phyloP scores from a whole-genome alignment of 192 early-diverging fungal genomes.

The Podila epicladia region DNA sequence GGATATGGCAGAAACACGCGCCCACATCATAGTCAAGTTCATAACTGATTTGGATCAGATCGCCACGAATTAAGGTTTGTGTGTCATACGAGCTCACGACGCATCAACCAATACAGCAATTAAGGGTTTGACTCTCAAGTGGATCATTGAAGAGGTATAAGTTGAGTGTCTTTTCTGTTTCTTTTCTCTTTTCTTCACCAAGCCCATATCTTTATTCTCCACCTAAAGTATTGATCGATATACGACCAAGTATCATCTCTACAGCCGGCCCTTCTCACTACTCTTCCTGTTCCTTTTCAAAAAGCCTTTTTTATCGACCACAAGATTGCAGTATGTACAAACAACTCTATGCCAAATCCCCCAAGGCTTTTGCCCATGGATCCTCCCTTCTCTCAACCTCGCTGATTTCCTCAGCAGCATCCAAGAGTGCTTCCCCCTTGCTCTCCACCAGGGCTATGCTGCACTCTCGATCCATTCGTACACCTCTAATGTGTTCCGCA shows the following conservation, averaged over 20 bases:
- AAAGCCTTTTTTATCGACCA: background rate
- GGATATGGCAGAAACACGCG: too few relatives aligned
- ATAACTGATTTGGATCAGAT: background rate
- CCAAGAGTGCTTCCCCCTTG: conserved; percentile 18
- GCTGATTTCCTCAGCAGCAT: conserved; percentile 20
- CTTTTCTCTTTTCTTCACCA: conserved; percentile 27
- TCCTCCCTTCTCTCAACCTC: conserved; percentile 38
- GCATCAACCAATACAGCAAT: too few relatives aligned
- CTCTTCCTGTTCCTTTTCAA: background rate
- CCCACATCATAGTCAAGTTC: background rate
- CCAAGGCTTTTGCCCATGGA: conserved; percentile 29
- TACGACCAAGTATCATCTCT: conserved; percentile 56
- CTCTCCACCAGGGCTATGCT: conserved; percentile 35
- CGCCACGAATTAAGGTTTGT: too few relatives aligned
- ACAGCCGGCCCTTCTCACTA: conserved; percentile 9
- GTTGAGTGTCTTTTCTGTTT: background rate
- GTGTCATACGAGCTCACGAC: too few relatives aligned
- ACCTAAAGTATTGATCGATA: conserved; percentile 45
- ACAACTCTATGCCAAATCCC: conserved; percentile 45
- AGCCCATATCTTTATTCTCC: conserved; percentile 6
- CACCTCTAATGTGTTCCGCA: conserved; percentile 16
- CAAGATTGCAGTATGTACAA: conserved; percentile 28
- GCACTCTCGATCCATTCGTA: conserved; percentile 20
- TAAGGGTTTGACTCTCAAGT: too few relatives aligned
- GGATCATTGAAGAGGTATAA: too few relatives aligned